These are phyloP conservation scores for Fusarium coffeatum DNA, from an alignment of 2,329 filamentous ascomycete genomes.

Conservation along the genomic window DNA sequence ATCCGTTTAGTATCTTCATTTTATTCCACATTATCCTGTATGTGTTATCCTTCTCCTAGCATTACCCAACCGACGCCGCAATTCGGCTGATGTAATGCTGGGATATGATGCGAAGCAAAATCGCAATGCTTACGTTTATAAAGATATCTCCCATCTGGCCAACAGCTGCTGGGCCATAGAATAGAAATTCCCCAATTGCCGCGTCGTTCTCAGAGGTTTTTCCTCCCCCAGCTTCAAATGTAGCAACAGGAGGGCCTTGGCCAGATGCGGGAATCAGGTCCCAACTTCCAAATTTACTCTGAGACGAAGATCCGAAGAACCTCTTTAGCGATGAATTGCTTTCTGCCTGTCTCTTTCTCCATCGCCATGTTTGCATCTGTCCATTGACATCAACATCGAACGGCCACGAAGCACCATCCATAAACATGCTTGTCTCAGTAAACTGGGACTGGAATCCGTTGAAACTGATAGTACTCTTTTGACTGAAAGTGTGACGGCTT, in stretches of 20 bases:
- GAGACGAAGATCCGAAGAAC: not conserved
- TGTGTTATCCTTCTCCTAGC: no score
- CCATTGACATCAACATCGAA: constrained; percentile 4
- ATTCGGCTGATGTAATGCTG: constrained; percentile 10
- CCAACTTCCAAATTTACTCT: constrained; percentile 1
- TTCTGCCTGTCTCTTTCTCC: not conserved
- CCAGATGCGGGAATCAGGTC: not conserved
- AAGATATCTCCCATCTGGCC: not conserved
- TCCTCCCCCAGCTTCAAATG: not conserved
- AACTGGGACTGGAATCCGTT: not conserved
- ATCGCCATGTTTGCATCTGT: not conserved
- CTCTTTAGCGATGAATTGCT: not conserved
- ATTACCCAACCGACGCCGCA: not conserved
- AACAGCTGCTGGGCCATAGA: not conserved
- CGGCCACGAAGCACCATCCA: not conserved
- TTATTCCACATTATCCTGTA: no score
- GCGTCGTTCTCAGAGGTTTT: not conserved
- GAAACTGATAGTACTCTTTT: not conserved
- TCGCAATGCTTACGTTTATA: not conserved
- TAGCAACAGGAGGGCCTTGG: not conserved
- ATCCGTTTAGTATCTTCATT: no score
- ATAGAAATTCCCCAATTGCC: not conserved
- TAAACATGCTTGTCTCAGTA: constrained; percentile 1
- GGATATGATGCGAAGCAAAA: constrained; percentile 4
- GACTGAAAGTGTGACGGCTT: not conserved